Evolutionary conservation across 2,329 filamentous ascomycete species (phyloP).

Genomic region (Xylaria sp.): DNA sequence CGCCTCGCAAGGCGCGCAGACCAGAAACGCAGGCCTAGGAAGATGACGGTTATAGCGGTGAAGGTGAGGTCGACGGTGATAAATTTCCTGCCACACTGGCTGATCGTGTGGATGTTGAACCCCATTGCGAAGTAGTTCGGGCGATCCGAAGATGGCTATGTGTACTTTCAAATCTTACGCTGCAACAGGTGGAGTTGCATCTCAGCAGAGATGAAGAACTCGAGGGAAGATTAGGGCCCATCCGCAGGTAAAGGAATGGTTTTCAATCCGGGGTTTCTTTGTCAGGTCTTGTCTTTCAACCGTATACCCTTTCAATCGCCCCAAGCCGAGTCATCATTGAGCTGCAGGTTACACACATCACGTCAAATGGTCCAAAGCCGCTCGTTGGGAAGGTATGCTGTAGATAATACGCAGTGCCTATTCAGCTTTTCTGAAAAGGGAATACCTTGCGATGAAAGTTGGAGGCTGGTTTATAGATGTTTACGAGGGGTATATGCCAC

Average conservation of each 20-base stretch:
- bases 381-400: too few relatives aligned
- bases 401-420: too few relatives aligned
- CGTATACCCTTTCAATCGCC: slow-evolving; percentile 8
- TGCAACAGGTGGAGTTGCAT: not conserved
- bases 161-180: not conserved
- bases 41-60: slow-evolving; percentile 27
- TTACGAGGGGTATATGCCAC: too few relatives aligned
- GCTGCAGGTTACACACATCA: not conserved
- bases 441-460: too few relatives aligned
- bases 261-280: slow-evolving; percentile 29
- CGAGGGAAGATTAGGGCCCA: not conserved
- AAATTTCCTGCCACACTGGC: slow-evolving; percentile 29
- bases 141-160: slow-evolving; percentile 2
- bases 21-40: slow-evolving; percentile 44
- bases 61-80: slow-evolving; percentile 41
- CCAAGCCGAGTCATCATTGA: slow-evolving; percentile 21
- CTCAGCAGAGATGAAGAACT: slow-evolving; percentile 1
- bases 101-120: slow-evolving; percentile 6
- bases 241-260: not conserved
- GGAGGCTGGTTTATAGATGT: too few relatives aligned
- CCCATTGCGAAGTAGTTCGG: slow-evolving; percentile 12
- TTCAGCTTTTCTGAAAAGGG: too few relatives aligned
- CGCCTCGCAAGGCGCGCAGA: slow-evolving; percentile 37
- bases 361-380: too few relatives aligned
- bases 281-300: slow-evolving; percentile 29